Evolutionary conservation across 441 rosid species (phyloP).

Genomic region (Adansonia gregorii): DNA sequence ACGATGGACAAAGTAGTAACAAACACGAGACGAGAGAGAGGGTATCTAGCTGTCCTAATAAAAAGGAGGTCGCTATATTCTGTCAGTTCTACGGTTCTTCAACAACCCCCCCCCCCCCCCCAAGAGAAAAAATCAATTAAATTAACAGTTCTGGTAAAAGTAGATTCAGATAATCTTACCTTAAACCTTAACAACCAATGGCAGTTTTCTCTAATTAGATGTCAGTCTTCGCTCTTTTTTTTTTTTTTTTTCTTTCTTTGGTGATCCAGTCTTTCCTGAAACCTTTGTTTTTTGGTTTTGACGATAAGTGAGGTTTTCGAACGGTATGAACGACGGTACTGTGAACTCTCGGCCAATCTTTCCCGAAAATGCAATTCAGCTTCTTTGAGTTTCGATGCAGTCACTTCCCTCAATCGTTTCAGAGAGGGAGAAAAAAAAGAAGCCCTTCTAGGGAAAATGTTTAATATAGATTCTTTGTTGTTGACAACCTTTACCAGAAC

Average conservation of each 20-base stretch:
- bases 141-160: no score
- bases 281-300: background rate
- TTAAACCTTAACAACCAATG: background rate
- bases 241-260: background rate
- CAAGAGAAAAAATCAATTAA: background rate
- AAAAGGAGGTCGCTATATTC: background rate
- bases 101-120: no score
- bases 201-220: background rate
- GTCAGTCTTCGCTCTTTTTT: background rate
- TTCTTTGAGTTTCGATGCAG: background rate
- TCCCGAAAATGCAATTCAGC: background rate
- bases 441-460: background rate
- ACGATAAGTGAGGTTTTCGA: slow-evolving; percentile 60
- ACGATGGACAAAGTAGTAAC: background rate
- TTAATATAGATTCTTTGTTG: background rate
- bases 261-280: background rate
- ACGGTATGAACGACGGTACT: background rate
- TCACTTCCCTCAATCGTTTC: background rate
- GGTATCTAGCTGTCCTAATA: background rate
- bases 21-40: background rate
- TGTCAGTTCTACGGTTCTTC: background rate
- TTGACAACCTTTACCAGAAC: slow-evolving; percentile 43
- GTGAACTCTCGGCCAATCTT: background rate
- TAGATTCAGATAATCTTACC: background rate
- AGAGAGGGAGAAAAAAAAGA: no score